Base-by-base conservation (phyloP, 1,139 yeast genomes). In the Sugiyamaella xylanicola region DNA sequence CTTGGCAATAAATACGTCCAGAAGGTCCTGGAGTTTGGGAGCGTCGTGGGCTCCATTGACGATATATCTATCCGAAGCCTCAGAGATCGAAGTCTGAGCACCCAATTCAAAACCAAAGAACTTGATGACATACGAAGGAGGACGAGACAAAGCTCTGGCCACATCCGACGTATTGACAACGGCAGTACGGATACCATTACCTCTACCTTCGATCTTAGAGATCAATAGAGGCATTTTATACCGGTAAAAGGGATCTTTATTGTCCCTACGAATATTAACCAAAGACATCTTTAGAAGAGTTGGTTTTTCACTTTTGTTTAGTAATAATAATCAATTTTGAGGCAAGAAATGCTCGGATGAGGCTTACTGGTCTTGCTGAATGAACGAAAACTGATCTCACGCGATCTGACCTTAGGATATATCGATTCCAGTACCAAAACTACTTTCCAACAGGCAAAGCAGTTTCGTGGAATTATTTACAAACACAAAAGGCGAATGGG, bases 171-270 rank as follows among this genome's bases (percentile, higher is more conserved):
- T 84, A 74, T 93, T 95, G 63, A 90, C 83, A 58, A 95, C 86
- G 56, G 95, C 96, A 29, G 99, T 93, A 74, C 91, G 92, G 77
- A 93, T 93, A 82, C 99, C 99, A 77, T 93, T 93, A 77, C 99
- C 99, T 73, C 97, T 84, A 73, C 99, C 99, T 77, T 93, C 99
- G 65, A 91, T 91, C 82, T 95, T 93, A 64, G 97, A 90, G 77
- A 89, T 95, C 74, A 93, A 85, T 50, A 95, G 86, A 71, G 99
- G 99, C 99, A 93, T 93, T 80, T 93, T 93, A 77, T 93, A 93
- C 78, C 99, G 96, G 83, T 95, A 93, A 75, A 93, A 93, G 53
- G 98, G 97, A 78, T 93, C 99, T 71, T 88, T 86, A 79, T 93
- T 93, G 71, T 91, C 97, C 80, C 99, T 91, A 75, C 96, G 87